Base-by-base conservation (phyloP, 805 yeast species). In the Blastobotrys muscicola region DNA sequence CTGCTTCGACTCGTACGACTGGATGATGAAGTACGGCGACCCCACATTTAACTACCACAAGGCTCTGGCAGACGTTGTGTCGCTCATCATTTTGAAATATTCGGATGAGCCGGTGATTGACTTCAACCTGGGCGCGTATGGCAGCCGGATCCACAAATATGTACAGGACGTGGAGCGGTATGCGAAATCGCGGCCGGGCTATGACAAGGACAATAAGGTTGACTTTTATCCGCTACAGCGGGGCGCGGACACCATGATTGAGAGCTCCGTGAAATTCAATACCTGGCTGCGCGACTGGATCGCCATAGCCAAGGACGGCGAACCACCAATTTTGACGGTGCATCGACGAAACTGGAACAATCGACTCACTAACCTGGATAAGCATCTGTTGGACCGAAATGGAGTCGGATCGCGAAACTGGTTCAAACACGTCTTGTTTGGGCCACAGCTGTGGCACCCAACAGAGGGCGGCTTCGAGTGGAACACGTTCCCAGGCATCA, bases 331-430 rank as follows among this genome's bases (percentile, higher is more conserved):
- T 44, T 64, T 85, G 33, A 72, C 89, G 0, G 77, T 80, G 38
- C 78, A 75, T 49, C 69, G 97, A 54, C 76, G 85, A 81, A 76
- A 76, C 45, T 83, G 92, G 85, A 89, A 89, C 60, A 71, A 76
- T n/a, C 76, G 76, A 47, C 61, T 85, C 53, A 60, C 75, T 3
- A 59, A 64, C 11, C 67, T 84, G 45, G 81, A 79, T 49, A 73
- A 72, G 49, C 59, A 67, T 13, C 72, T 84, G 49, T 55, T 80
- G 8, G 57, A 66, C 5, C 57, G 66, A 1, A 65, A 62, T 6
- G 68, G 68, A 2, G 75, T 75, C 1, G 52, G 74, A 1, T 56
- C 63, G 4, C 69, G 95, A 31, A 67, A 75, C 11, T 87, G 89
- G 67, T 82, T 75, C 56, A 69, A 71, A 53, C 87, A 85, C 54